Conservation (phyloP, 495 filamentous ascomycete species). For the Massariosphaeria phaeospora region DNA sequence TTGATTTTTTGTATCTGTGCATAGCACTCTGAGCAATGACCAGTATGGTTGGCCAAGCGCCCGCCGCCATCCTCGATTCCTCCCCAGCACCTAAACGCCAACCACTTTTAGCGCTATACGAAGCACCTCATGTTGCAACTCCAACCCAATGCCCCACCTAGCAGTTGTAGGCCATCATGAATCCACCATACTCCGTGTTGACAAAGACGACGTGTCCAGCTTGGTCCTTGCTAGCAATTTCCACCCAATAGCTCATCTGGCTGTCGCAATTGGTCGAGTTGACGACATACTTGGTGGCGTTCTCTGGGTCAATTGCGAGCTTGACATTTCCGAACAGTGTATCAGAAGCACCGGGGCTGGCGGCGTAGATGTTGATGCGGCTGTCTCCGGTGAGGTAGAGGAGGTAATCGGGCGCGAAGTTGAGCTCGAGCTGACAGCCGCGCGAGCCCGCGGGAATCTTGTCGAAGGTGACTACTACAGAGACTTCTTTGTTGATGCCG, state of each 20-base stretch:
- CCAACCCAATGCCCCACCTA: conserved; percentile 2
- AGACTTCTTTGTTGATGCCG: conserved; percentile 9
- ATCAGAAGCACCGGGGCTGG: not conserved
- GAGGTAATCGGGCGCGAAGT: conserved; percentile 29
- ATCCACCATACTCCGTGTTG: conserved; percentile 24
- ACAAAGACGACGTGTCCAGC: conserved; percentile 28
- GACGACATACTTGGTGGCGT: conserved; percentile 24
- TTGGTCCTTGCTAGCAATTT: conserved; percentile 19
- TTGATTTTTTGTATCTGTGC: too few species aligned
- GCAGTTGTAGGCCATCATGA: conserved; percentile 34
- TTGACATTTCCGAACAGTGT: conserved; percentile 26
- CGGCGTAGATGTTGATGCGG: conserved; percentile 23
- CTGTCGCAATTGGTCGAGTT: conserved; percentile 24
- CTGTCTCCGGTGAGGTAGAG: conserved; percentile 19
- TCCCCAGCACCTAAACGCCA: too few species aligned
- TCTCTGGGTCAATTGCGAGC: conserved; percentile 19
- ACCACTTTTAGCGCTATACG: not conserved
- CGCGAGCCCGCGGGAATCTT: conserved; percentile 26
- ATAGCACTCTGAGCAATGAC: too few species aligned
- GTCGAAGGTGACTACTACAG: conserved; percentile 12
- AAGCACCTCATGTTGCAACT: not conserved
- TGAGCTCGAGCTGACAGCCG: conserved; percentile 31
- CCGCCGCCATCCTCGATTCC: too few species aligned
- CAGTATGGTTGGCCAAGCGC: too few species aligned
- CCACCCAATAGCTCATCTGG: conserved; percentile 21